phyloP scores from a whole-genome alignment of 139 green algal species.

The Pleodorina starrii region DNA sequence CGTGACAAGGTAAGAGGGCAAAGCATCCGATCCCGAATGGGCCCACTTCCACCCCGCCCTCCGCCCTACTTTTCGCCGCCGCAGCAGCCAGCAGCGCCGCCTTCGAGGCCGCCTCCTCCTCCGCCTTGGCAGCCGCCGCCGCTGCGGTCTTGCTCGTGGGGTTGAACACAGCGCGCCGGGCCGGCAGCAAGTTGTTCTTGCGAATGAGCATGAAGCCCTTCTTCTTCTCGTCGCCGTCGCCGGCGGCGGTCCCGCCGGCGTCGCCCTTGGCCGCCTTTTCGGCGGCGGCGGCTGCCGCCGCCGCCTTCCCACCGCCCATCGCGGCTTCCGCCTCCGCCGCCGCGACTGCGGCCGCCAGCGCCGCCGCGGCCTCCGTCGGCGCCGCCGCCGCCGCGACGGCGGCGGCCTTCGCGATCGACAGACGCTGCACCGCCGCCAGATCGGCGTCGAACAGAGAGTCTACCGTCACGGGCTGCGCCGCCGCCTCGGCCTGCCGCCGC shows the following conservation, averaged over 20 bases:
- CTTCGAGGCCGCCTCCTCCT: conserved; percentile 21
- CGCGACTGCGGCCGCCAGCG: conserved; percentile 1
- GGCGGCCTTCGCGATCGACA: not conserved
- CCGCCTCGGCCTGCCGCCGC: conserved; percentile 43
- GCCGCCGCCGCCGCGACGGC: not conserved
- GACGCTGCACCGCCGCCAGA: conserved; percentile 13
- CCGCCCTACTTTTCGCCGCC: conserved; percentile 19
- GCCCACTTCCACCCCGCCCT: no score
- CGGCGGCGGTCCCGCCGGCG: not conserved
- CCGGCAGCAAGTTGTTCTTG: conserved; percentile 53
- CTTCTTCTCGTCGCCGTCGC: conserved; percentile 14
- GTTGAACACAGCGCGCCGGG: conserved; percentile 47
- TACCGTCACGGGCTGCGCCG: conserved; percentile 19
- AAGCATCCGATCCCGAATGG: no score
- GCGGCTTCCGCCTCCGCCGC: not conserved
- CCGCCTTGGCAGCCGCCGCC: conserved; percentile 40
- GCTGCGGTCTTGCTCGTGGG: conserved; percentile 30
- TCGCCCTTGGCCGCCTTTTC: not conserved
- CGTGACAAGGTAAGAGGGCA: no score
- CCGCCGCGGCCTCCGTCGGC: not conserved
- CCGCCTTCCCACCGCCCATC: not conserved
- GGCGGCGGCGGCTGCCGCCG: not conserved
- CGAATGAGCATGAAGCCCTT: conserved; percentile 44
- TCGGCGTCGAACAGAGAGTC: conserved; percentile 38
- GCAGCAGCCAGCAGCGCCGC: conserved; percentile 23